Base-by-base conservation (phyloP, 768 basidiomycete genomes). In the Calvatia gigantea region DNA sequence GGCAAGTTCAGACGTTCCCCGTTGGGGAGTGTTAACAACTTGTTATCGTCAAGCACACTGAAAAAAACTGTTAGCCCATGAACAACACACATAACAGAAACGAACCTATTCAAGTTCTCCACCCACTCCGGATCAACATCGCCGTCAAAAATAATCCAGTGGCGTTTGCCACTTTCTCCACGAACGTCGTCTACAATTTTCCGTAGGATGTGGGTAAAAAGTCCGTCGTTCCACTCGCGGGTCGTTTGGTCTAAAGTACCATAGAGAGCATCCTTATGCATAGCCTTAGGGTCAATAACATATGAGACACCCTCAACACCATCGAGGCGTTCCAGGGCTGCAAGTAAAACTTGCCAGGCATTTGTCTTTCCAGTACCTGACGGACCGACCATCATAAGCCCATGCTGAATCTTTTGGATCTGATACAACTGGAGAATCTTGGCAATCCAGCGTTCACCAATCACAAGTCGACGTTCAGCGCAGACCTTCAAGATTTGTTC, bases 101-200 rank as follows among this genome's bases (percentile, higher is more conserved):
- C 80, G 50, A 31, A 91, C 97, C 95, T 98, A 73, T 99, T 99
- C 72, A 99, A 72, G 71, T 99, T 99, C 73, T 99, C 97, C 2
- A 99, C 97, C 97, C 97, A 98, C 72, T 99, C 97, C 0, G 96
- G 97, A 77, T 99, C 97, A 39, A 99, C 97, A 63, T 99, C 97
- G 56, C 97, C 97, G 65, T 99, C 97, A 60, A 99, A 99, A 57
- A 99, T 90, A 63, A 99, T 99, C 97, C 96, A 99, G 66, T 98
- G 97, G 29, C 97, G 77, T 74, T 96, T 98, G 15, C 84, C 80
- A 68, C 93, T 97, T 72, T 98, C 97, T 15, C 97, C 97, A 65
- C 97, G 91, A 39, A 98, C 96, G 66, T 98, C 94, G 65, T 99
- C 97, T 47, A 98, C 93, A 59, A 98, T 99, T 72, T 96, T 98